Percentiles rank a stretch among this genome's conserved stretches.
phyloP scores from a whole-genome alignment of 345 rosid genomes.

The Brassica rapa region DNA sequence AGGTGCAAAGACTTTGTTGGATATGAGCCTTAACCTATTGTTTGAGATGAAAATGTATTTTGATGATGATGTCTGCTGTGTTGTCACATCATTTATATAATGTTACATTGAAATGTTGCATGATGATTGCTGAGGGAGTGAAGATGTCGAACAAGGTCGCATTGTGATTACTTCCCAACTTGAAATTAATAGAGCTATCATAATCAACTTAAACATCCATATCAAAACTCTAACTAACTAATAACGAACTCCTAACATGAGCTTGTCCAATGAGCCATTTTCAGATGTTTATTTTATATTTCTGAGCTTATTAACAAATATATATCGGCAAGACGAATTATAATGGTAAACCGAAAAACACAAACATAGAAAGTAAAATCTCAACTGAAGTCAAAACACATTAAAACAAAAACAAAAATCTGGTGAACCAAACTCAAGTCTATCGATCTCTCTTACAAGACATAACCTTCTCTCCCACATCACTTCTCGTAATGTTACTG shows the following conservation, averaged over 20 bases:
- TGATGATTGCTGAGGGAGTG: conserved; percentile 75
- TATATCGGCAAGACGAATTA: not conserved
- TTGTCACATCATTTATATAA: conserved; percentile 80
- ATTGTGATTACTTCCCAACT: too few relatives aligned
- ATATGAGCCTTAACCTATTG: conserved; percentile 63
- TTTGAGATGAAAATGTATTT: conserved; percentile 57
- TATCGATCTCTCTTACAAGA: not conserved
- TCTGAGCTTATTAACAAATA: not conserved
- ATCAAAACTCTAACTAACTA: not conserved
- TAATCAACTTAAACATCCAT: conserved; percentile 45
- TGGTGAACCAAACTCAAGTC: conserved; percentile 20
- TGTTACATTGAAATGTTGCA: conserved; percentile 84
- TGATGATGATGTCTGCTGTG: conserved; percentile 93
- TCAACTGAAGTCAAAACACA: not conserved
- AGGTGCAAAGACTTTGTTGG: conserved; percentile 71
- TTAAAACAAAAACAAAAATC: conserved; percentile 6
- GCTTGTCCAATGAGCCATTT: not conserved
- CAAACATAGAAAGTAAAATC: not conserved
- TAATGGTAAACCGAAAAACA: not conserved
- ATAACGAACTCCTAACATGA: not conserved
- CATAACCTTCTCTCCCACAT: not conserved
- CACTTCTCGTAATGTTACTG: not conserved
- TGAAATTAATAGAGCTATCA: not conserved
- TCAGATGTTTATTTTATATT: not conserved
- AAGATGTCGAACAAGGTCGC: conserved; percentile 71